phyloP scores from a whole-genome alignment of 208 protist species.

The Paratrypanosoma confusum region DNA sequence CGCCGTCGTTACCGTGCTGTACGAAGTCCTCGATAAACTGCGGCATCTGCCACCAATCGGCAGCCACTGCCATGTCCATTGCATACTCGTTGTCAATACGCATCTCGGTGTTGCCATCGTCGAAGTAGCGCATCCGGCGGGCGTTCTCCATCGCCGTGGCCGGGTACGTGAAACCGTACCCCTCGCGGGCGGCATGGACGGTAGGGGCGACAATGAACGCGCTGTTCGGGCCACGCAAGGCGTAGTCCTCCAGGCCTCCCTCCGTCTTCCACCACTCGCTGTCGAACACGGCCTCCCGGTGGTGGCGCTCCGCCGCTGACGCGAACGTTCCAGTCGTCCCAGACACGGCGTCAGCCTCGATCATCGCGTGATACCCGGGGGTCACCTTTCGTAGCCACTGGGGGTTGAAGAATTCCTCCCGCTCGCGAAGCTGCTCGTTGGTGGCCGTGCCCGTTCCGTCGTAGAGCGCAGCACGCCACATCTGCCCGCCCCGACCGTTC shows the following conservation, averaged over 20 bases:
- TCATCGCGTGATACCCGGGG: slow-evolving; percentile 9
- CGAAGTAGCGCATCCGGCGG: slow-evolving; percentile 10
- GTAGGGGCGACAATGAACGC: slow-evolving; percentile 4
- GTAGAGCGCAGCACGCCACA: slow-evolving; percentile 2
- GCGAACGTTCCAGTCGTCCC: slow-evolving; percentile 8
- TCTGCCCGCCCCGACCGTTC: slow-evolving; percentile 1
- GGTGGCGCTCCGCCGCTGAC: background rate
- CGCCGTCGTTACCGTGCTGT: slow-evolving; percentile 10
- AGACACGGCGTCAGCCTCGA: slow-evolving; percentile 10
- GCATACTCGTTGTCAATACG: slow-evolving; percentile 11
- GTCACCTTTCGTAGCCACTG: background rate
- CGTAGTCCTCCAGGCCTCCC: slow-evolving; percentile 10
- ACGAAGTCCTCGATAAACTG: slow-evolving; percentile 14
- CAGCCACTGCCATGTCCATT: slow-evolving; percentile 4
- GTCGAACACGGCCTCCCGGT: slow-evolving; percentile 10
- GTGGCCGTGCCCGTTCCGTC: slow-evolving; percentile 8
- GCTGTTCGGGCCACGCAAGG: slow-evolving; percentile 5
- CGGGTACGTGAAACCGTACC: slow-evolving; percentile 1
- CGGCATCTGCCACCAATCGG: slow-evolving; percentile 17
- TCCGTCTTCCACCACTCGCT: slow-evolving; percentile 9
- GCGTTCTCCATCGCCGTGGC: slow-evolving; percentile 6
- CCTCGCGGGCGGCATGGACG: slow-evolving; percentile 10
- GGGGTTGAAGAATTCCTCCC: slow-evolving; percentile 9
- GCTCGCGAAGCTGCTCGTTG: slow-evolving; percentile 1
- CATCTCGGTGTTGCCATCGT: slow-evolving; percentile 10